phyloP scores from a whole-genome alignment of 805 yeast species.

The Candida odintsovae region DNA sequence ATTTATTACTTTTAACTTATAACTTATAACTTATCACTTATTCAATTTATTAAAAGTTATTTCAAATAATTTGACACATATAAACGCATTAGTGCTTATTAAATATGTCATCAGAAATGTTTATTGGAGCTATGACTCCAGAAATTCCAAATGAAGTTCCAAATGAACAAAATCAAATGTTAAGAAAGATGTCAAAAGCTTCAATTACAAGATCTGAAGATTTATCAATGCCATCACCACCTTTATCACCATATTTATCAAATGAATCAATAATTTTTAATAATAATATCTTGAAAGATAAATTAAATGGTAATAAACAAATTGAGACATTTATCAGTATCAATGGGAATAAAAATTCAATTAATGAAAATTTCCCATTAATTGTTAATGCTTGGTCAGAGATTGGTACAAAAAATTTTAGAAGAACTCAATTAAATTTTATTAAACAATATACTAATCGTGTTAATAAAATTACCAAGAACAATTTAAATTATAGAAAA shows the following conservation, averaged over 20 bases:
- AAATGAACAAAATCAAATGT: constrained; percentile 9
- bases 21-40: too few species aligned
- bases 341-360: constrained; percentile 19
- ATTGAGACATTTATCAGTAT: constrained; percentile 15
- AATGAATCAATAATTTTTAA: constrained; percentile 3
- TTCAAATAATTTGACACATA: too few species aligned
- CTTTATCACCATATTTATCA: constrained; percentile 36
- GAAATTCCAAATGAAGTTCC: constrained; percentile 9
- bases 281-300: constrained; percentile 18
- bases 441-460: constrained; percentile 40
- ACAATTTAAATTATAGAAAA: constrained; percentile 12
- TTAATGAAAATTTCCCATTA: constrained; percentile 38
- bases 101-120: constrained; percentile 3
- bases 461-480: constrained; percentile 20
- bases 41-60: too few species aligned
- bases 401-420: constrained; percentile 37
- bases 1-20: too few species aligned
- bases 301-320: constrained; percentile 1
- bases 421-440: constrained; percentile 43
- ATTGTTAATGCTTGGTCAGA: constrained; percentile 48
- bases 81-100: too few species aligned
- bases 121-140: constrained; percentile 22
- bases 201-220: constrained; percentile 22
- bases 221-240: constrained; percentile 37
- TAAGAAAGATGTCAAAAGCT: constrained; percentile 23